Evolutionary conservation across 805 yeast species (phyloP), one percentile per base, ranked within the genome.

Genomic region (Candida nanaspora): DNA sequence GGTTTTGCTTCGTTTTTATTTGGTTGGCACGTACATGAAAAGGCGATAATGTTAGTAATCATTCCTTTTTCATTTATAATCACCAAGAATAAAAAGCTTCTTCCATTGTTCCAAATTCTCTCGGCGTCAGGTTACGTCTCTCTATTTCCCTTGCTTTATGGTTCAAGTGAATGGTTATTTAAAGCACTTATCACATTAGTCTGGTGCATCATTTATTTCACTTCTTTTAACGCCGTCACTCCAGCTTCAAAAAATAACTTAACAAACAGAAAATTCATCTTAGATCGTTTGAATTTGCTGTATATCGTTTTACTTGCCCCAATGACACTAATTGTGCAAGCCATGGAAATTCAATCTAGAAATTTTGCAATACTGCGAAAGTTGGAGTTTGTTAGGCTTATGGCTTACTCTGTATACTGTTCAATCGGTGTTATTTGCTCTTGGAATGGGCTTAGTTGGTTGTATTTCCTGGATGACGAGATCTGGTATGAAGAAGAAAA

Each of bases 21-120:
- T 62, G 98, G 99, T 5, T 93, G 98, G 97, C 98, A 93, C 56
- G 98, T 93, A 20, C 98, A 93, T 64, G 98, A 93, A 62, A 93
- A 93, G 70, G 98, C 98, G 0, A 78, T 93, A n/a, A 72, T 93
- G 70, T 60, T 89, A 18, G 82, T 91, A 3, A 83, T 93, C 8
- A 75, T 93, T 49, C 99, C 99, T 1, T 80, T 86, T 59, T 73
- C 93, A 6, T 81, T 93, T 56, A 61, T 89, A 22, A 83, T 81
- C 3, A 69, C 80, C 13, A 69, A 74, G 30, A 96, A 87, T 54
- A 72, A 82, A 44, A 71, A 94, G 41, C 63, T 89, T 27, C 61
- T 89, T 33, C 73, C 78, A 6, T 74, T 91, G 0, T 93, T 82
- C 59, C 74, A 80, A 54, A 69, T 86, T 1, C 66, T 88, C 34